Evolutionary conservation across 441 rosid genomes (phyloP).

Genomic region (Biscutella auriculata): DNA sequence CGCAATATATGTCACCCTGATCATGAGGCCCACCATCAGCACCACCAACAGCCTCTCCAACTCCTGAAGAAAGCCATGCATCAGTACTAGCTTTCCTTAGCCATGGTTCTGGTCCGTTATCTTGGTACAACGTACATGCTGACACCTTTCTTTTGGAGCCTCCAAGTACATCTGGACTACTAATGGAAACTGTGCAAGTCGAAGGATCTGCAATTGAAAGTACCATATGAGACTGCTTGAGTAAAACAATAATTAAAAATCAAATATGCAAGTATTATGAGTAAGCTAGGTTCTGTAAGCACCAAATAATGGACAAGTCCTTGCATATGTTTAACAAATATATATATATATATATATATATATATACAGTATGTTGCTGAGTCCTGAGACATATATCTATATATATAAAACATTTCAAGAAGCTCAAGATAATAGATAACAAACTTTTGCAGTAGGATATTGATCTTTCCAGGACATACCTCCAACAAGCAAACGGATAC

Average conservation of each 20-base stretch:
- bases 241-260: neutral
- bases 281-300: neutral
- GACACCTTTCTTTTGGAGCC: constrained; percentile 52
- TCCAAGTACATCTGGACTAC: constrained; percentile 56
- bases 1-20: constrained; percentile 88
- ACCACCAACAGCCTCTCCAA: constrained; percentile 75
- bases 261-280: neutral
- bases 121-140: constrained; percentile 89
- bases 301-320: neutral
- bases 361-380: neutral
- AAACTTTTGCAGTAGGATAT: constrained; percentile 2
- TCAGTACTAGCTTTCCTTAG: constrained; percentile 87
- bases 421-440: neutral
- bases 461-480: constrained; percentile 38
- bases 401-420: neutral
- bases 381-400: neutral
- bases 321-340: neutral
- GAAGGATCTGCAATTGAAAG: constrained; percentile 64
- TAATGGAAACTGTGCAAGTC: constrained; percentile 67
- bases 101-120: constrained; percentile 94
- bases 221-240: constrained; percentile 18
- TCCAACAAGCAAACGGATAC: constrained; percentile 81
- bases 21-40: constrained; percentile 74
- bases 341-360: neutral
- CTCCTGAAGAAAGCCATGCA: constrained; percentile 94